Base-by-base conservation (phyloP, 441 rosid species). In the Viola pubescens region DNA sequence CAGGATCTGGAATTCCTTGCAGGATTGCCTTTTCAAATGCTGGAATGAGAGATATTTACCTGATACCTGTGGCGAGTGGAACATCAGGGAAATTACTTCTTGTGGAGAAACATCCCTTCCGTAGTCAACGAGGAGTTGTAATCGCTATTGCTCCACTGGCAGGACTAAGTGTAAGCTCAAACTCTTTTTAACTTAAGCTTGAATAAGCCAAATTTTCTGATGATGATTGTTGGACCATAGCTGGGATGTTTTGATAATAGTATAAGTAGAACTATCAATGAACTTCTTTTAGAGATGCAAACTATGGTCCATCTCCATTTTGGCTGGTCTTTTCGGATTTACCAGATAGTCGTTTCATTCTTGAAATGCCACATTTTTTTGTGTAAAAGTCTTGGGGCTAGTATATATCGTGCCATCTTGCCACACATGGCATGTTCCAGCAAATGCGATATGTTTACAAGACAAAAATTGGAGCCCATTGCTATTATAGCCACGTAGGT, bases 21-120 rank as follows among this genome's bases (percentile, higher is more conserved):
- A 77, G 75, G 65, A 81, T 84, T 65, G 86, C 84, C 41, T 84
- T 84, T 61, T 76, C 88, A n/a, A 78, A 77, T 75, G 86, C 82
- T 16, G 82, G 94, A 58, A 63, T 74, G 52, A 72, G 86, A 65
- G 88, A 84, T 61, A 73, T 84, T 73, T 77, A 75, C 63, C 54
- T 81, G 53, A 69, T 84, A 68, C 81, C 85, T 0, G 61, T 71
- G 38, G 75, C 82, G 46, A 68, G 63, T 6, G 86, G 78, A 54
- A 63, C 59, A 60, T 66, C 74, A 70, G 94, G 90, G 34, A 82
- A 78, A 66, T 67, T 82, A 64, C 75, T 86, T 69, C 88, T 84
- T 58, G 84, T 73, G 4, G 87, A 87, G 82, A 87, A 81, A 65
- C 90, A 84, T 75, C 90, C 94, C 50, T 87, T 82, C 61, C 80